Conservation (phyloP, 345 rosid genomes). For the Reutealis trisperma region DNA sequence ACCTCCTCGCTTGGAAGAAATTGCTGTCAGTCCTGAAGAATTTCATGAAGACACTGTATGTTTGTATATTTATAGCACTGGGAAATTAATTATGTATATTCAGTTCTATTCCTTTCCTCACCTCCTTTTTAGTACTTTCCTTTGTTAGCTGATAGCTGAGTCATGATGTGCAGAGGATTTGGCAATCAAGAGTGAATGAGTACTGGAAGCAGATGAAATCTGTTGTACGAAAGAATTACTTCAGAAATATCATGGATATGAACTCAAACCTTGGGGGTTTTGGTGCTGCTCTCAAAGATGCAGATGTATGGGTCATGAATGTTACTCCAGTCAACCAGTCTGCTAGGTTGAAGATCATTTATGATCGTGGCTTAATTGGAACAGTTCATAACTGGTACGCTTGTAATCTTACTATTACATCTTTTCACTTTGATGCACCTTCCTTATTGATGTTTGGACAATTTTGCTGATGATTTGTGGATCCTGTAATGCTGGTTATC, state of each 20-base stretch:
- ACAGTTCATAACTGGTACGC: constrained; percentile 93
- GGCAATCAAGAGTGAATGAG: constrained; percentile 80
- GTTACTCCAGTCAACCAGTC: constrained; percentile 73
- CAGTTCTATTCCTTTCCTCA: neutral
- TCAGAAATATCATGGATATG: constrained; percentile 99
- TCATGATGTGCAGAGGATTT: constrained; percentile 58
- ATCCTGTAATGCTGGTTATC: neutral
- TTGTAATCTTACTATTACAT: neutral
- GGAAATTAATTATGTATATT: neutral
- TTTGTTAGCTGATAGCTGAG: neutral
- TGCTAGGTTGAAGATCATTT: constrained; percentile 75
- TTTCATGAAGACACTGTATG: constrained; percentile 78
- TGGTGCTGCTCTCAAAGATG: constrained; percentile 78
- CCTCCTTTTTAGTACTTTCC: neutral
- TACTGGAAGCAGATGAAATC: constrained; percentile 93
- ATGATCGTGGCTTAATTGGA: constrained; percentile 95
- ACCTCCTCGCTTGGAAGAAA: constrained; percentile 84
- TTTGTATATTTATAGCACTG: constrained; percentile 15
- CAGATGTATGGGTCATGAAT: constrained; percentile 96
- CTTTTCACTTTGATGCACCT: neutral
- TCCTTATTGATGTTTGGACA: neutral
- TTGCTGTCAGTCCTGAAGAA: constrained; percentile 63
- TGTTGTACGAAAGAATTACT: constrained; percentile 63
- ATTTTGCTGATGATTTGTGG: neutral
- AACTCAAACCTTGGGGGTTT: constrained; percentile 92